Conservation (phyloP, 2,329 filamentous ascomycete genomes). For the Dothidotthia symphoricarpi region DNA sequence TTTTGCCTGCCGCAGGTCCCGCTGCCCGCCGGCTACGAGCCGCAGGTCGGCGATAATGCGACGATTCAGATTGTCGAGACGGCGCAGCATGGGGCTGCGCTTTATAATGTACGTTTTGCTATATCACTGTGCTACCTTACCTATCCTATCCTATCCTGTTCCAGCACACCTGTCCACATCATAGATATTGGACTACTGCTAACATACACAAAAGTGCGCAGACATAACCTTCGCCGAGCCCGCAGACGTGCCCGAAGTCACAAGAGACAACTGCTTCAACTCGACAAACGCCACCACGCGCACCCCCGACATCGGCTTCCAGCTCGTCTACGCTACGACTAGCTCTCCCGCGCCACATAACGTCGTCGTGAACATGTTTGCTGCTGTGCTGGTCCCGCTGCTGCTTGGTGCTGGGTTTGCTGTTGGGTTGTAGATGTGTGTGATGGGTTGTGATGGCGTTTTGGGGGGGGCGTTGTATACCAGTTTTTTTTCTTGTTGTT, state of each 20-base stretch:
- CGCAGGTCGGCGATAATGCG: conserved; percentile 79
- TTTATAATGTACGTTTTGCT: conserved; percentile 67
- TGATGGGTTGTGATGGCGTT: too few relatives aligned
- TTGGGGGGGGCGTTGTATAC: too few relatives aligned
- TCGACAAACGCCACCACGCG: conserved; percentile 51
- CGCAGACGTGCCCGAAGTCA: conserved; percentile 72
- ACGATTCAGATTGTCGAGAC: conserved; percentile 86
- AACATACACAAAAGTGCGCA: conserved; percentile 84
- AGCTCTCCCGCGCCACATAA: conserved; percentile 31
- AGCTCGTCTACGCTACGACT: conserved; percentile 66
- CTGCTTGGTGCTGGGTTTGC: conserved; percentile 26
- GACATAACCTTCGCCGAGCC: conserved; percentile 90
- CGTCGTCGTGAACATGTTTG: conserved; percentile 25
- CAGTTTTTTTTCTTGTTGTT: background rate
- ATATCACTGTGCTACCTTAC: too few relatives aligned
- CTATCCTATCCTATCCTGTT: background rate
- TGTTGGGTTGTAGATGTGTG: too few relatives aligned
- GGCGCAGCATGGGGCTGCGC: conserved; percentile 76
- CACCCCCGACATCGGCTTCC: conserved; percentile 60
- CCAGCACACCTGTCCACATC: background rate
- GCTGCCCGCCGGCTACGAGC: conserved; percentile 67
- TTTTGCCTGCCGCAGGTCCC: conserved; percentile 90
- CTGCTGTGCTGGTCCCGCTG: conserved; percentile 30
- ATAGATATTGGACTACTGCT: too few relatives aligned
- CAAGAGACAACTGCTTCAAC: conserved; percentile 84